Evolutionary conservation across 768 basidiomycete species (phyloP), one percentile per base, ranked within the genome.

Genomic region (Boletus insuetus): DNA sequence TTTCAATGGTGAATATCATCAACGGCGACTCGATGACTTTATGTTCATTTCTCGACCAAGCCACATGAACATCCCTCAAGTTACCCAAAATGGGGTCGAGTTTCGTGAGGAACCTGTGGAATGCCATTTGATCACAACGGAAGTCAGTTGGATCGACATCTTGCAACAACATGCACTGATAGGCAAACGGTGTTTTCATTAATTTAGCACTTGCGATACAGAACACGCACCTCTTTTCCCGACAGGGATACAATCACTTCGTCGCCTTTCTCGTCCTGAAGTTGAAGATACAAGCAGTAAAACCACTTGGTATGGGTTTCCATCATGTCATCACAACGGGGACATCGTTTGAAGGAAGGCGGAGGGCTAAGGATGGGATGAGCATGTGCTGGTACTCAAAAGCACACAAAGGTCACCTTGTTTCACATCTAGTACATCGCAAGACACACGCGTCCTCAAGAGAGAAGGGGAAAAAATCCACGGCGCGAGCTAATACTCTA

Each of bases 401-500:
- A 35, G 35, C 39, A 31, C 22, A 46, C 17, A 38, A 14, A 20
- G 14, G 77, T 61, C 56, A 87, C 87, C 75, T 68, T 49, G 71
- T 62, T 9, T 77, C 62, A 68, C 87, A 89, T 4, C 74, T 76
- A 8, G 71, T 74, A 66, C 87, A 90, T 38, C 71, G 70, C 35
- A 79, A 69, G 24, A 74, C 69, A 35, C 79, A 75, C 16, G 77
- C 81, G 16, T 85, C 76, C 26, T 69, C 59, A 29, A 87, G 61
- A 29, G 75, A 62, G 32, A 75, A 70, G 1, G 87, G 87, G 60
- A 75, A 78, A 62, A 81, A 86, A 60, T 85, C 83, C 10, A 81
- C 62, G 3, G 79, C 75, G 19, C 79, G 79, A 7, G 80, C 85
- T 11, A 71, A 60, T 22, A 86, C 64, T 38, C 67, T 74, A 54